These are phyloP conservation scores for Aureobasidium sp. DNA, from an alignment of 2,329 filamentous ascomycete genomes.

Conservation along the genomic window DNA sequence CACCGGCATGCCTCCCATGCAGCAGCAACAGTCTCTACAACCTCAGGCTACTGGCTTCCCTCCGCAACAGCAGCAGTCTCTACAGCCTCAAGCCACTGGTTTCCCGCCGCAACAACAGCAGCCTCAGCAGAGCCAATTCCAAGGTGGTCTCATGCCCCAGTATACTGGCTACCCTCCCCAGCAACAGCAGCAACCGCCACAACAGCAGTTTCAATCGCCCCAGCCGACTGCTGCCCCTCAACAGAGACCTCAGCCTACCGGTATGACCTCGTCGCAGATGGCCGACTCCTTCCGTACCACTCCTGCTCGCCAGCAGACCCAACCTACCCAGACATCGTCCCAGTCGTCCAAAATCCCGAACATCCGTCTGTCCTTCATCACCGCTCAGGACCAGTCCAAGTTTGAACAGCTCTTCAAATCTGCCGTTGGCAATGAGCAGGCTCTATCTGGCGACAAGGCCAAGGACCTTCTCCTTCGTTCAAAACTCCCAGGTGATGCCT, in stretches of 20 bases:
- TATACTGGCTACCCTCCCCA: conserved; percentile 42
- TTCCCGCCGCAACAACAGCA: conserved; percentile 25
- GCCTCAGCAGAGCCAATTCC: conserved; percentile 23
- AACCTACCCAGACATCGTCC: conserved; percentile 55
- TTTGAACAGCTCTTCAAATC: conserved; percentile 98
- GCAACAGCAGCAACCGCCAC: conserved; percentile 27
- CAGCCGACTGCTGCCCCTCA: conserved; percentile 28
- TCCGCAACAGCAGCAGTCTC: conserved; percentile 34
- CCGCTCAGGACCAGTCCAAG: conserved; percentile 86
- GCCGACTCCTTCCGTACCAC: conserved; percentile 54
- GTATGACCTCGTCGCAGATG: conserved; percentile 58
- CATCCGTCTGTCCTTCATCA: conserved; percentile 92
- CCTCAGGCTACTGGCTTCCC: conserved; percentile 30
- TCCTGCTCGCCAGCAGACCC: conserved; percentile 49
- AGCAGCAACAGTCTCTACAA: conserved; percentile 36
- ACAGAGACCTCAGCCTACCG: conserved; percentile 52
- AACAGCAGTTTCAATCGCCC: conserved; percentile 40
- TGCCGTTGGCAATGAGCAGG: conserved; percentile 74
- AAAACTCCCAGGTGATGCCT: conserved; percentile 73
- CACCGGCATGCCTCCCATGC: conserved; percentile 43
- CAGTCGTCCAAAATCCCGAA: conserved; percentile 75
- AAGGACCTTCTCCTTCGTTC: conserved; percentile 83
- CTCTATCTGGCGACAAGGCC: conserved; percentile 86
- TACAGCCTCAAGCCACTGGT: conserved; percentile 31
- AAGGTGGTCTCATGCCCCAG: conserved; percentile 31